These are phyloP conservation scores for Pythium insidiosum DNA, from an alignment of 352 stramenopile genomes.

Conservation along the genomic window DNA sequence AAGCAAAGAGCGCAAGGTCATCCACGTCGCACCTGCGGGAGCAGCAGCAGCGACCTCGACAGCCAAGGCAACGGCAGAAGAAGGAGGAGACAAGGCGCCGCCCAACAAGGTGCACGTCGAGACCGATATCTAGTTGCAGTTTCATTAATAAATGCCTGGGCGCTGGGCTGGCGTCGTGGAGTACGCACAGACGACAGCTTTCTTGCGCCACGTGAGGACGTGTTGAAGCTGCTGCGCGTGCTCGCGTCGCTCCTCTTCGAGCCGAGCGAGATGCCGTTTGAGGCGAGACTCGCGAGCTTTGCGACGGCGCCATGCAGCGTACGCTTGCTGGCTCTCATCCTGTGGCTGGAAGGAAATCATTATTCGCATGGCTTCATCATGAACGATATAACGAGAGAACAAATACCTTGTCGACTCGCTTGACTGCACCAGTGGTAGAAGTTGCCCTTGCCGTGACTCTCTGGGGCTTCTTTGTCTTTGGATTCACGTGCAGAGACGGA, in stretches of 20 bases:
- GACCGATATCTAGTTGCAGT: slow-evolving; percentile 1
- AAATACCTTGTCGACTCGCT: not conserved
- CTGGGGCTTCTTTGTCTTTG: slow-evolving; percentile 1
- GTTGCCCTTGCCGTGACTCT: not conserved
- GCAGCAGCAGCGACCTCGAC: not conserved
- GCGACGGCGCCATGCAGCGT: slow-evolving; percentile 32
- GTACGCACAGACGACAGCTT: slow-evolving; percentile 60
- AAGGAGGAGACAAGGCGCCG: slow-evolving; percentile 4
- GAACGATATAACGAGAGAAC: no score
- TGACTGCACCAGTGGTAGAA: not conserved
- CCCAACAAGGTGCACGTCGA: slow-evolving; percentile 29
- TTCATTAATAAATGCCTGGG: no score
- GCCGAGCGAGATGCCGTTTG: slow-evolving; percentile 18
- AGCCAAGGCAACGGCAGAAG: not conserved
- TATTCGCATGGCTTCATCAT: no score
- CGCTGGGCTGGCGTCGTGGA: no score
- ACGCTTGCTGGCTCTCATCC: slow-evolving; percentile 15
- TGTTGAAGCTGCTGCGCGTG: slow-evolving; percentile 29
- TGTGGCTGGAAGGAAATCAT: no score
- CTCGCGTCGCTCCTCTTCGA: slow-evolving; percentile 17
- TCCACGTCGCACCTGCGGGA: slow-evolving; percentile 22
- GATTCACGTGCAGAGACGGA: slow-evolving; percentile 45
- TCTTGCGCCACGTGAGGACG: slow-evolving; percentile 50
- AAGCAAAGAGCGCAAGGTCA: slow-evolving; percentile 27
- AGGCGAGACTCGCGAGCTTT: slow-evolving; percentile 40